Percentiles rank a stretch among this genome's conserved stretches.
These are phyloP conservation scores for Plantago elongata DNA, from an alignment of 257 asterid genomes.

Conservation along the genomic window DNA sequence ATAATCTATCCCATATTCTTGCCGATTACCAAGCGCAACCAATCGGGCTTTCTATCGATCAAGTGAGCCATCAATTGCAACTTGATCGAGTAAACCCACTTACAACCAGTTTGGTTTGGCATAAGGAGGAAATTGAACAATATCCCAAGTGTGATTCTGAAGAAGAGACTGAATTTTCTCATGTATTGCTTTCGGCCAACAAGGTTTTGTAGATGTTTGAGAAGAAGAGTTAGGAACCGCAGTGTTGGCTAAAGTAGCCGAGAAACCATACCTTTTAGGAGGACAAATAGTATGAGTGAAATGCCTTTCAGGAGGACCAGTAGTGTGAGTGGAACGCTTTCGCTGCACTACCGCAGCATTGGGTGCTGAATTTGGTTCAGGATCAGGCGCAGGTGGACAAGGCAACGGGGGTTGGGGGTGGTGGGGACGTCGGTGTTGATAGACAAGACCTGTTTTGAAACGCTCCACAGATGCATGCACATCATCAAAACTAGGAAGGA, in stretches of 20 bases:
- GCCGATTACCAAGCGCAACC: background rate
- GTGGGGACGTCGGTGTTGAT: no score
- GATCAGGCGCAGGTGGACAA: no score
- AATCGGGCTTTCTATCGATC: background rate
- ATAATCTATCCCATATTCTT: constrained; percentile 8
- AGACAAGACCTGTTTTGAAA: no score
- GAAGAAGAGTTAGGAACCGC: background rate
- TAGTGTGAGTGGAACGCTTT: no score
- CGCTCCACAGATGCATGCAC: no score
- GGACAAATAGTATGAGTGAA: background rate
- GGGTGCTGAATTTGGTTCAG: no score
- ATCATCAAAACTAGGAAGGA: background rate
- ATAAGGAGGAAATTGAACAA: background rate
- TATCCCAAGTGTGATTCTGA: constrained; percentile 9
- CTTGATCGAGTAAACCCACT: background rate
- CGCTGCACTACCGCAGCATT: no score
- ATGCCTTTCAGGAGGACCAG: background rate
- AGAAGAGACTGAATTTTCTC: constrained; percentile 2
- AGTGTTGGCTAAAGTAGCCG: background rate
- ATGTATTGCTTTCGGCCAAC: background rate
- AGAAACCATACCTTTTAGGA: constrained; percentile 1
- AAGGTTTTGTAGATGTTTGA: constrained; percentile 1
- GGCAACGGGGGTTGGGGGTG: no score
- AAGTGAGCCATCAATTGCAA: background rate
- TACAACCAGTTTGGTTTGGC: background rate